Base-by-base conservation (phyloP, 768 basidiomycete genomes). In the Amanita muscaria region DNA sequence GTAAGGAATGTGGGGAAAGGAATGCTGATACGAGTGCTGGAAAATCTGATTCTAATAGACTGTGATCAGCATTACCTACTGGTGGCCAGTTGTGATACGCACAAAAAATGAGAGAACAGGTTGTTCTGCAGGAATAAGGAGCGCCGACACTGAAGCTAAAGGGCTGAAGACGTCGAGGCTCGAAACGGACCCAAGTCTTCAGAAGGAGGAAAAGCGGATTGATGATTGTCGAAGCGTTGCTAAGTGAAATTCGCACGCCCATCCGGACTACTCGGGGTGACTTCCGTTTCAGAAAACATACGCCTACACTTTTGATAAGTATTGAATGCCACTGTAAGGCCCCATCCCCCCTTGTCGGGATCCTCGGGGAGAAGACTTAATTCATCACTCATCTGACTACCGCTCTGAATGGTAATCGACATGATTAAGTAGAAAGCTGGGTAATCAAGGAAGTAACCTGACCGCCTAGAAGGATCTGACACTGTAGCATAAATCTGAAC, bases 1-100 rank as follows among this genome's bases (percentile, higher is more conserved):
- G 23, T 22, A 46, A 41, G 29, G 42, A 43, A 46, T 15, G 47
- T 49, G 51, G 29, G 46, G 49, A 39, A 38, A 49, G 37, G 37
- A 32, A 49, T 22, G 38, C 12, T 14, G 23, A 15, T 40, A 24
- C 21, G 25, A 23, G 4, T 21, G 23, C 23, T 25, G 21, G 14
- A 40, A 23, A 25, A 12, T 40, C 38, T 11, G n/a, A 41, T 41
- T 41, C 40, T 41, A 29, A 18, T 14, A 6, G 24, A 4, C 19
- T 15, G 16, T 41, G 8, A 41, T 25, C 31, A 29, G 16, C 23
- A 12, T 14, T 18, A 12, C n/a, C 19, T 41, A 21, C n/a, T n/a
- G n/a, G 10, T 30, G 24, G 10, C 15, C 21, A 10, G 6, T n/a
- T 25, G 19, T n/a, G 16, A 14, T 31, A 42, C 41, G 30, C 30